A percentile compares a stretch with the other conserved stretches of the same genome.
These are phyloP conservation scores for Tolypocladium inflatum DNA, from an alignment of 2,329 filamentous ascomycete species.

Conservation along the genomic window DNA sequence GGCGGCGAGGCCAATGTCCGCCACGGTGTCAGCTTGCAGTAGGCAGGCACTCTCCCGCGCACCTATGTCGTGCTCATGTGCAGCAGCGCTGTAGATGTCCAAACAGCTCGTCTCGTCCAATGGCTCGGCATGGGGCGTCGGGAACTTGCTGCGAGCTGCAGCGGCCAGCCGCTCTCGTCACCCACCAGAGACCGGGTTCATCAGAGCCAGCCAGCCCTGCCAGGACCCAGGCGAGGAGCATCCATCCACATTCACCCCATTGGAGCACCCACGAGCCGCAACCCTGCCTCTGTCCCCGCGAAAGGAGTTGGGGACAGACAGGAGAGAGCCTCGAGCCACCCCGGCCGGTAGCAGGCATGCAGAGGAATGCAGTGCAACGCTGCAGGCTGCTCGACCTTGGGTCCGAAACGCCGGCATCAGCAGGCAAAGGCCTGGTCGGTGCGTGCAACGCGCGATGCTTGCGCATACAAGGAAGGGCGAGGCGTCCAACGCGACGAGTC, in stretches of 20 bases:
- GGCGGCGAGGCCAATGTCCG: not conserved
- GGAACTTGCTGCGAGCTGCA: not conserved
- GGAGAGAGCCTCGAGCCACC: not conserved
- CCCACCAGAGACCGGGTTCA: not conserved
- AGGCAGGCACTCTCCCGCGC: not conserved
- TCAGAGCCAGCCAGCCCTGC: not conserved
- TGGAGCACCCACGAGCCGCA: not conserved
- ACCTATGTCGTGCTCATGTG: not conserved
- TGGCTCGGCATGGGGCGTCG: not conserved
- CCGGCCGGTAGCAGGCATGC: not conserved
- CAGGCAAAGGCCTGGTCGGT: not conserved
- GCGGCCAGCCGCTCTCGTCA: not conserved
- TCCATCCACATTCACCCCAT: not conserved
- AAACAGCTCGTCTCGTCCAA: not conserved
- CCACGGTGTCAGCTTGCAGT: not conserved
- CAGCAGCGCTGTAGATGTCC: not conserved
- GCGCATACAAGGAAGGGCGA: not conserved
- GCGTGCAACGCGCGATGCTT: not conserved
- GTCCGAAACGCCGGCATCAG: not conserved
- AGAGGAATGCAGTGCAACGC: not conserved
- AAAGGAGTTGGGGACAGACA: not conserved
- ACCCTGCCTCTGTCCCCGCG: not conserved
- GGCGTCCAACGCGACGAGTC: too few species aligned
- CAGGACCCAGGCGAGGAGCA: not conserved
- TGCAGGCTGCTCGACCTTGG: not conserved